These are phyloP conservation scores for Colletotrichum higginsianum DNA, from an alignment of 2,329 filamentous ascomycete species.

Conservation along the genomic window DNA sequence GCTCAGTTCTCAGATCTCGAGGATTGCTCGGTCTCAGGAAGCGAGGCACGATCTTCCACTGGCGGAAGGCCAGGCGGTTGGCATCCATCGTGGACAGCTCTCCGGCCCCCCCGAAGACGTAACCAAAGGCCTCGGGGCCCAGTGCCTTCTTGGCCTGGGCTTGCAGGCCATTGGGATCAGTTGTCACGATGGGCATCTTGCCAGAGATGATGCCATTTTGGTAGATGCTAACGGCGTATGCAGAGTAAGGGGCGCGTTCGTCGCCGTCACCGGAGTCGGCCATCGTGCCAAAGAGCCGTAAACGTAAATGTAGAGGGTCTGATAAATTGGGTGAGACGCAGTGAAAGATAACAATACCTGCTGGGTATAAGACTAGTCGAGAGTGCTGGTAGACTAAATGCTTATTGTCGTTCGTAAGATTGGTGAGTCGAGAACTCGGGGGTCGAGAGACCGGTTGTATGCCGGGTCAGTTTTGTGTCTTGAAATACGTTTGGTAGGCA, in stretches of 20 bases:
- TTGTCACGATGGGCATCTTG: constrained; percentile 67
- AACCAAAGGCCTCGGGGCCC: constrained; percentile 67
- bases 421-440: not conserved
- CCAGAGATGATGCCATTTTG: constrained; percentile 65
- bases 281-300: constrained; percentile 25
- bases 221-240: constrained; percentile 66
- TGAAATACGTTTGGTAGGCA: not conserved
- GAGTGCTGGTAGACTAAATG: not conserved
- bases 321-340: not conserved
- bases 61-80: constrained; percentile 70
- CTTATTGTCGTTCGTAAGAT: too few species aligned
- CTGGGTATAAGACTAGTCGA: not conserved
- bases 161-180: constrained; percentile 71
- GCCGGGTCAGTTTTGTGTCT: not conserved
- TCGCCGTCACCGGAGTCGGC: constrained; percentile 42
- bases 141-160: constrained; percentile 67
- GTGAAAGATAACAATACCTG: not conserved
- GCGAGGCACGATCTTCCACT: constrained; percentile 66
- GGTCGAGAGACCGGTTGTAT: not conserved
- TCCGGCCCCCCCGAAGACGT: constrained; percentile 74
- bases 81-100: constrained; percentile 73
- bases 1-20: constrained; percentile 64
- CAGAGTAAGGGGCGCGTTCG: constrained; percentile 53
- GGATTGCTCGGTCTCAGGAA: constrained; percentile 62
- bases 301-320: not conserved